These are phyloP conservation scores for Candida sanyiensis DNA, from an alignment of 805 yeast species.

Conservation along the genomic window DNA sequence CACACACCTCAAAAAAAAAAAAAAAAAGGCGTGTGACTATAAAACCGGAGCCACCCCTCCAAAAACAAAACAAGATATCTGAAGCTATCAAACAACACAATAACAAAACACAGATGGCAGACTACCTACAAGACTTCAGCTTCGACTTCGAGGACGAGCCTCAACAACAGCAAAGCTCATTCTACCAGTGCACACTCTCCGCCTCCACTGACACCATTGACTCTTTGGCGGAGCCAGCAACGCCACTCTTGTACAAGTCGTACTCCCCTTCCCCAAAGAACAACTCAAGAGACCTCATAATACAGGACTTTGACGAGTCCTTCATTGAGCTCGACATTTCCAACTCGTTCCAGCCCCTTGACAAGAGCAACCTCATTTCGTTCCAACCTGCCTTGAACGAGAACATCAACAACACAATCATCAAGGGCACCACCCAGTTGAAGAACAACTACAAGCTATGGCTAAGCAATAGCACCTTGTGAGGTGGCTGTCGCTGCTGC, in stretches of 20 bases:
- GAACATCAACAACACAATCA: slow-evolving; percentile 18
- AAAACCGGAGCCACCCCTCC: slow-evolving; percentile 1
- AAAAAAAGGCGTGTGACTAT: slow-evolving; percentile 1
- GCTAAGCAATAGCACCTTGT: slow-evolving; percentile 11
- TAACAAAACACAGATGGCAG: slow-evolving; percentile 8
- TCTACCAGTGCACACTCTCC: slow-evolving; percentile 5
- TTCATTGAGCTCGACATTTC: slow-evolving; percentile 21
- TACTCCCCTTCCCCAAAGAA: slow-evolving; percentile 17
- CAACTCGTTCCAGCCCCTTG: slow-evolving; percentile 7
- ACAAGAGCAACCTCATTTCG: slow-evolving; percentile 6
- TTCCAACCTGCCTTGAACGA: slow-evolving; percentile 5
- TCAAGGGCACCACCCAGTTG: slow-evolving; percentile 20
- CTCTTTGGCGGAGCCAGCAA: slow-evolving; percentile 18
- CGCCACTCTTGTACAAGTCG: slow-evolving; percentile 26
- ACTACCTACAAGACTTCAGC: slow-evolving; percentile 13
- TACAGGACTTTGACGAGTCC: slow-evolving; percentile 19
- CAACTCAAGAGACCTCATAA: slow-evolving; percentile 12
- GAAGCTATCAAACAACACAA: background rate
- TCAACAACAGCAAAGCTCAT: slow-evolving; percentile 6
- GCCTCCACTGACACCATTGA: slow-evolving; percentile 8
- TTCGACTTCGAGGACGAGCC: slow-evolving; percentile 12
- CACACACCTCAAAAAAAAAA: slow-evolving; percentile 1
- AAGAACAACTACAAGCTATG: slow-evolving; percentile 26
- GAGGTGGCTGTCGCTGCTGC: background rate
- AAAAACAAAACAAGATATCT: no score